A percentile compares a stretch with the other conserved stretches of the same genome.
Conservation (phyloP, 78 protist species). For the Dictyostelium discoideum region DNA sequence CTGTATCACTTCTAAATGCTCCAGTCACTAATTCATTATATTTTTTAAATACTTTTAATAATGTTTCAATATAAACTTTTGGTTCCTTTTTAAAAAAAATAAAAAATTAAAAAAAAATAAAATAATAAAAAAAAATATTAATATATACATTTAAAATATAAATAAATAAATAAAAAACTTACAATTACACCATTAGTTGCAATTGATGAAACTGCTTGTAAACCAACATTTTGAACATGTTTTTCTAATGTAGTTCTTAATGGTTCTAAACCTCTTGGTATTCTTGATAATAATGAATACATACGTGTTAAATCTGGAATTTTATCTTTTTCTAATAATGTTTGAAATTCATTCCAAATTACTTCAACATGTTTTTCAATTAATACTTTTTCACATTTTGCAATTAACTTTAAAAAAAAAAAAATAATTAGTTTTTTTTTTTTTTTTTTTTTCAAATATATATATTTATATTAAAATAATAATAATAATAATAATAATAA, state of each 20-base stretch:
- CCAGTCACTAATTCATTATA: conserved; percentile 83
- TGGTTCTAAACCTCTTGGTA: conserved; percentile 83
- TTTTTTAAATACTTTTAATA: conserved; percentile 80
- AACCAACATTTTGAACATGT: conserved; percentile 85
- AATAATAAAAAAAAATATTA: not conserved
- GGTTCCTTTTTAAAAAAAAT: conserved; percentile 38
- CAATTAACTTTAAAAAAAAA: not conserved
- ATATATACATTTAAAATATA: not conserved
- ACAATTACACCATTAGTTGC: conserved; percentile 53
- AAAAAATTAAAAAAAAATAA: not conserved
- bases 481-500: not conserved
- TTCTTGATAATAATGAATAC: conserved; percentile 84
- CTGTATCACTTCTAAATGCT: conserved; percentile 82
- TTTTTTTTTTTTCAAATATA: not conserved
- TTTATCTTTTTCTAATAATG: conserved; percentile 75
- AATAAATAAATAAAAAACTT: not conserved
- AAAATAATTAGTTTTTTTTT: not conserved
- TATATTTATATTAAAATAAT: too few relatives aligned
- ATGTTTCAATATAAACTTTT: conserved; percentile 85
- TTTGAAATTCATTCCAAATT: conserved; percentile 74
- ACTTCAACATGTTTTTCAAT: conserved; percentile 70
- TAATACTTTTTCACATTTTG: conserved; percentile 78
- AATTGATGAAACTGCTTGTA: conserved; percentile 68
- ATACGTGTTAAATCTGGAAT: conserved; percentile 74
- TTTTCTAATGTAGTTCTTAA: conserved; percentile 79